Conservation (phyloP, 108 stramenopile species). For the Seminavis robusta region DNA sequence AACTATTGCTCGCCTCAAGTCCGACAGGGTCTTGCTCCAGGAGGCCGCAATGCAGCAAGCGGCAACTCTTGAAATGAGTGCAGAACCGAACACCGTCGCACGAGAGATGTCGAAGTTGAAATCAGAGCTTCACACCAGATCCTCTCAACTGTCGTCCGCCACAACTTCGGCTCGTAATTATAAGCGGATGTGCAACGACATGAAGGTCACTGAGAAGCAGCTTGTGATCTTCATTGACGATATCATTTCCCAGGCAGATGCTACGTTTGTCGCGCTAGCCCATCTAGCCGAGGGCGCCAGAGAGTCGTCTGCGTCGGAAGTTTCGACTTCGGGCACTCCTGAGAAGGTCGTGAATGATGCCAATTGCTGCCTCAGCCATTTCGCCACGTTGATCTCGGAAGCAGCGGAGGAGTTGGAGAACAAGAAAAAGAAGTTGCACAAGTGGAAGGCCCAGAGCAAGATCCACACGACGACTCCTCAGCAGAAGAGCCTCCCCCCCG, state of each 20-base stretch:
- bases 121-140: neutral
- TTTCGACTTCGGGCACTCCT: neutral
- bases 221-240: slow-evolving; percentile 1
- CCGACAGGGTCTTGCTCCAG: slow-evolving; percentile 1
- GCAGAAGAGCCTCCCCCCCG: neutral
- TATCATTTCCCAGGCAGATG: neutral
- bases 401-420: neutral
- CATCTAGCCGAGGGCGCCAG: neutral
- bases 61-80: neutral
- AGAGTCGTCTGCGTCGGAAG: neutral
- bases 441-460: slow-evolving; percentile 1
- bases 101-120: neutral
- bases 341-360: neutral
- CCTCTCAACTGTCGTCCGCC: neutral
- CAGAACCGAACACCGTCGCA: neutral
- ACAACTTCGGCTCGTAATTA: neutral
- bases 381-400: neutral
- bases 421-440: neutral
- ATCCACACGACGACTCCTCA: neutral
- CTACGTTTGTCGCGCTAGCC: neutral
- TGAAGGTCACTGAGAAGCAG: neutral
- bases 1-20: slow-evolving; percentile 14
- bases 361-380: neutral
- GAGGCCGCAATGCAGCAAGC: neutral
- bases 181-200: too few relatives aligned